Conservation (phyloP, 495 filamentous ascomycete species). For the Immersiella caudata region DNA sequence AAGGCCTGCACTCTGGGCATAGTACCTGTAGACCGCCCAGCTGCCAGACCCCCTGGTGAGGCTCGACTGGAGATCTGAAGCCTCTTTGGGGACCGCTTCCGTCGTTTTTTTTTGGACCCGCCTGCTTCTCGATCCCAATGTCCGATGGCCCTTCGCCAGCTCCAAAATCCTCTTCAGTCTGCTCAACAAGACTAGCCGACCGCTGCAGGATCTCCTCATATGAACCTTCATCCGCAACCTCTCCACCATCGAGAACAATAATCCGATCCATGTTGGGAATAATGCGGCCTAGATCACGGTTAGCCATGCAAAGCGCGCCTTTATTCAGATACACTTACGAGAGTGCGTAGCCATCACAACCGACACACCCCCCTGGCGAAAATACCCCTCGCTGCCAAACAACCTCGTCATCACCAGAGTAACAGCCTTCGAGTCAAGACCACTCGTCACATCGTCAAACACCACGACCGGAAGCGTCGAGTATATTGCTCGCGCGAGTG, state of each 20-base stretch:
- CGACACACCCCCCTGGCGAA: slow-evolving; percentile 22
- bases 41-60: slow-evolving; percentile 10
- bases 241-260: neutral
- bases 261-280: slow-evolving; percentile 1
- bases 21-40: slow-evolving; percentile 23
- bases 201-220: slow-evolving; percentile 3
- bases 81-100: neutral
- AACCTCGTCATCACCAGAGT: slow-evolving; percentile 56
- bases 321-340: slow-evolving; percentile 6
- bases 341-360: slow-evolving; percentile 24
- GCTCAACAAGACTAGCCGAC: neutral
- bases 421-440: slow-evolving; percentile 61
- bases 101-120: neutral
- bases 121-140: neutral
- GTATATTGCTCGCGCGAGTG: slow-evolving; percentile 40
- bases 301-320: neutral
- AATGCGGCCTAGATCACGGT: neutral
- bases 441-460: slow-evolving; percentile 57
- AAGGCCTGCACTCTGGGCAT: slow-evolving; percentile 4
- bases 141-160: neutral
- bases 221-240: neutral
- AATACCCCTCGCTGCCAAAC: slow-evolving; percentile 32
- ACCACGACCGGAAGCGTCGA: slow-evolving; percentile 28
- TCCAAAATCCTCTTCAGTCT: neutral
- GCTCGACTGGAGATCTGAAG: neutral